Evolutionary conservation across 768 basidiomycete species (phyloP), one percentile per base, ranked within the genome.

Genomic region (Kwoniella mangroviensis): DNA sequence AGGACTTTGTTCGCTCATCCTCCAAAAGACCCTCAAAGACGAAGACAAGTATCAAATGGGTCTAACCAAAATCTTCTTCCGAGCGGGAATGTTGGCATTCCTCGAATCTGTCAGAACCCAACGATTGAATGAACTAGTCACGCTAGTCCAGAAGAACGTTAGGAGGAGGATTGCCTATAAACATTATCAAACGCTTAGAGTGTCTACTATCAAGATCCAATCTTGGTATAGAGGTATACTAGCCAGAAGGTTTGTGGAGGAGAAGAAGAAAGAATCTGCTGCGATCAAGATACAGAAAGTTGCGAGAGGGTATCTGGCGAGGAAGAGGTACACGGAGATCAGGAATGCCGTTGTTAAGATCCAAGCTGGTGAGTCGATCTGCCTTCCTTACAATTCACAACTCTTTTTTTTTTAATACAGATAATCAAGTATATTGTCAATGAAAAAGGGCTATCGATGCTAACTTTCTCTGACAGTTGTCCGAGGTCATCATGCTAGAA

Each of bases 21-120:
- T 98, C 34, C 88, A 90, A 68, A 89, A 87, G 78, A 94, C 93
- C 0, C 92, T 98, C 80, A 90, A 90, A 45, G 97, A 98, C 73
- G 88, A 90, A 7, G 95, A 98, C 86, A 98, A 96, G 86, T 97
- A 94, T 84, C 97, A 99, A 84, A 90, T 90, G 79, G 97, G 97
- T 75, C 87, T 94, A 34, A 98, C 93, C 28, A 99, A 99, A 85
- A 98, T 99, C 75, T 99, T 99, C 86, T 98, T 99, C 88, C 89
- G 97, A 70, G 95, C 97, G 13, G 97, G 97, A 73, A 98, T 98
- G 94, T 90, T 99, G 65, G 96, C 97, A 28, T 91, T 92, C 6
- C 87, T 99, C 55, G 97, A 99, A 84, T 89, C 92, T 17, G 86
- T 95, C 65, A 92, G 97, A 51, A 90, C 94, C 7, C 90, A 92